Evolutionary conservation across 345 rosid species (phyloP).

Genomic region (Hibiscus syriacus): DNA sequence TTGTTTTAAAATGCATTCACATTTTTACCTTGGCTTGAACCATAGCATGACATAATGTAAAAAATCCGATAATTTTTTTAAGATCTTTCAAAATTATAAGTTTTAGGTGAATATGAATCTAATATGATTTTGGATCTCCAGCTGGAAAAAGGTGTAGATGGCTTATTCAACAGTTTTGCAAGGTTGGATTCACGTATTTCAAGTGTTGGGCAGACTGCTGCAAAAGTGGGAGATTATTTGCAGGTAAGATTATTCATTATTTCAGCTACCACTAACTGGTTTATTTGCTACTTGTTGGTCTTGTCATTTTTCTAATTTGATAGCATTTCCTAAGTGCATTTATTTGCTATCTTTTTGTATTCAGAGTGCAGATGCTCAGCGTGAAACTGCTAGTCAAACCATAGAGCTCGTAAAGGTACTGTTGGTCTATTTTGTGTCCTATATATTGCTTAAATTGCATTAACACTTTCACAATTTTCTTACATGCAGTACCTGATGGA

Average conservation of each 20-base stretch:
- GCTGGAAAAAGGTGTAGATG: constrained; percentile 95
- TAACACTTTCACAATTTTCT: constrained; percentile 15
- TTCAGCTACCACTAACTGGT: too few relatives aligned
- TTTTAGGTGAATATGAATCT: constrained; percentile 9
- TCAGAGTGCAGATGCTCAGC: constrained; percentile 99
- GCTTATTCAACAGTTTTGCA: constrained; percentile 85
- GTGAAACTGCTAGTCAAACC: constrained; percentile 96
- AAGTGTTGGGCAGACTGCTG: constrained; percentile 99
- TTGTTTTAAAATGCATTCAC: background rate
- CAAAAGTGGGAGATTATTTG: constrained; percentile 98
- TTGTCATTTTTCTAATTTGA: background rate
- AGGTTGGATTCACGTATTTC: constrained; percentile 90
- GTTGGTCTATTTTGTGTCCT: constrained; percentile 10
- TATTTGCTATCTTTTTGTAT: constrained; percentile 19
- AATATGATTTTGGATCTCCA: constrained; percentile 20
- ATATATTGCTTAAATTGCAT: constrained; percentile 9
- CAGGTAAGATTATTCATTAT: constrained; percentile 43
- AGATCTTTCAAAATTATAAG: background rate
- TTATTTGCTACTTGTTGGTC: background rate
- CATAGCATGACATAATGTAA: background rate
- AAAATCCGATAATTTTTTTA: background rate
- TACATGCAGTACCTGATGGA: constrained; percentile 89
- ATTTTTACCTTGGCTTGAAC: background rate
- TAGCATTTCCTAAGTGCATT: constrained; percentile 8
- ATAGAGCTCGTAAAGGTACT: constrained; percentile 94